Base-by-base conservation (phyloP, 1,284 basidiomycete species). In the Coniophora puteana region DNA sequence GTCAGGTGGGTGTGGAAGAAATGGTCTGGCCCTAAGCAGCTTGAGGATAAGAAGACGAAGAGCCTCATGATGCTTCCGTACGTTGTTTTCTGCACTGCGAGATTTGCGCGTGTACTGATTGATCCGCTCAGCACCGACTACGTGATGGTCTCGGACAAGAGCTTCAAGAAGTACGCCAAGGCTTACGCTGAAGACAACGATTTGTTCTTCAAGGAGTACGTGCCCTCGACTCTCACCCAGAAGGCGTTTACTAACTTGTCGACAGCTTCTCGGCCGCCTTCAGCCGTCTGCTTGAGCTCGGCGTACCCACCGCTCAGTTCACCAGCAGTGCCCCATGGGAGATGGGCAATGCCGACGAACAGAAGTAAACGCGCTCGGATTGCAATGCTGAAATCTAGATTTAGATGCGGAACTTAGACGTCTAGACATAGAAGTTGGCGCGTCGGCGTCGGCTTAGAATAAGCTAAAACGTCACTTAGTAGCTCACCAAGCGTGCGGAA, bases 31-130 rank as follows among this genome's bases (percentile, higher is more conserved):
- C 93, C 93, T 28, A 93, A 92, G 69, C 95, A 99, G 70, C 84
- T 88, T 47, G 82, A 90, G 67, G 93, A 98, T 72, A 91, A 90
- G 78, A 84, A 81, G 66, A 93, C 93, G 35, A 78, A 77, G 55
- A 68, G 78, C 27, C 71, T 99, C 36, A 98, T 99, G 94, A 98
- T 98, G 94, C 69, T 96, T 32, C 90, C 91, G 84, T 87, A 58
- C 40, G 83, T 75, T 14, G 35, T 32, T 24, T 25, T 10, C 8
- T 22, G 6, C 10, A 22, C 38, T 20, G n/a, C 14, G 36, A 21
- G 43, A 33, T 42, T 46, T 41, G 22, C 48, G 42, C 16, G 22
- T 10, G 12, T 38, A 36, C 26, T 44, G 8, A 47, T 32, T 44
- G 23, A 4, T 5, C 0, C 43, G 38, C 29, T 29, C 17, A 88